Evolutionary conservation across 768 basidiomycete species (phyloP).

Genomic region (Cyathus striatus): DNA sequence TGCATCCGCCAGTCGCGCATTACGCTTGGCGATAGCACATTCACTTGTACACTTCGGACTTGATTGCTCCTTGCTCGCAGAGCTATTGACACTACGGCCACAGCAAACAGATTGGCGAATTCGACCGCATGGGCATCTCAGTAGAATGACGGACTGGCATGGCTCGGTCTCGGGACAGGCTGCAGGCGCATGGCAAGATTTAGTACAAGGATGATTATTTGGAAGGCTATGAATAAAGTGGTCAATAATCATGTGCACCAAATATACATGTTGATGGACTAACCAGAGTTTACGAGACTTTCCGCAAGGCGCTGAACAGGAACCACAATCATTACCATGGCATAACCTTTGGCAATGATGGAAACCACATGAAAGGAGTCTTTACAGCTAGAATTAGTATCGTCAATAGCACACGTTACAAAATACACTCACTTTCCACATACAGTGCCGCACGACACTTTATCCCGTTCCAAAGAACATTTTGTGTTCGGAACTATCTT

Average conservation of each 20-base stretch:
- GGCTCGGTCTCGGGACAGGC: conserved; percentile 77
- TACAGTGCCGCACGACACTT: conserved; percentile 76
- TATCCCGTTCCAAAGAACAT: conserved; percentile 74
- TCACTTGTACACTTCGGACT: conserved; percentile 72
- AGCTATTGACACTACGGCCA: conserved; percentile 47
- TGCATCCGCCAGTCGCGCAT: conserved; percentile 85
- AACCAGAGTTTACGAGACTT: conserved; percentile 85
- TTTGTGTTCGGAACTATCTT: conserved; percentile 70
- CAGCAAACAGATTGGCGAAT: conserved; percentile 72
- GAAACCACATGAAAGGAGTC: conserved; percentile 77
- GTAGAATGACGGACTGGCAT: conserved; percentile 60
- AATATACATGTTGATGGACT: conserved; percentile 14
- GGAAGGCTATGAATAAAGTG: conserved; percentile 43
- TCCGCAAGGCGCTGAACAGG: conserved; percentile 73
- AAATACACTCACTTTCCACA: conserved; percentile 63
- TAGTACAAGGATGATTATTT: conserved; percentile 68
- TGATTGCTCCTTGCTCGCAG: conserved; percentile 31
- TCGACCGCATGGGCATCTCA: conserved; percentile 82
- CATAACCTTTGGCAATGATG: conserved; percentile 84
- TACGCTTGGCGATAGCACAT: conserved; percentile 81
- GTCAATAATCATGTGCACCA: not conserved
- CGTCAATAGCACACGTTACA: not conserved
- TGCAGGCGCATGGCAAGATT: conserved; percentile 84
- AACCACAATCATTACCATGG: conserved; percentile 78
- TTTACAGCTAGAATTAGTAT: conserved; percentile 15